Base-by-base conservation (phyloP, 495 filamentous ascomycete species). In the Hyaloscypha bicolor region DNA sequence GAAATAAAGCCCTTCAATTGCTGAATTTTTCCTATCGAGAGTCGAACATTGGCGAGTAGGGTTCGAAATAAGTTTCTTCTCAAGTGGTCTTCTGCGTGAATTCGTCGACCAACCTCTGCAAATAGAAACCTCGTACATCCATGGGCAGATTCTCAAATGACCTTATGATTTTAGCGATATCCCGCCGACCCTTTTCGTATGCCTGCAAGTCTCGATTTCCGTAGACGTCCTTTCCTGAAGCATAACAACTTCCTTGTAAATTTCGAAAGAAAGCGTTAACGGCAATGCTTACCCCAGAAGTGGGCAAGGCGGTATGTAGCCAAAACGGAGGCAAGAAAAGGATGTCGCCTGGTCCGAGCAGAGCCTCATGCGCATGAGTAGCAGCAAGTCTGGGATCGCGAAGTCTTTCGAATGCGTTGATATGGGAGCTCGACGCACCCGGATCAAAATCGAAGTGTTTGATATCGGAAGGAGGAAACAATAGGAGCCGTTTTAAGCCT, bases 261-360 rank as follows among this genome's bases (percentile, higher is more conserved):
- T 88, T 90, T 48, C 85, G 86, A 74, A 96, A 97, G 81, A 95
- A 96, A 14, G 93, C 85, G 72, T 97, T 96, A 5, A 97, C 88
- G 1, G 90, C 90, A 6, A 96, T 80, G 55, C 61, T 93, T 37
- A 86, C 70, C 6, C 84, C 81, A 16, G 83, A 85, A 1, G 81
- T 79, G 1, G 91, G 90, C 4, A 83, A 84, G 3, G 90, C 90
- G n/a, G 90, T 90, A 75, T 97, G 93, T 39, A 90, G 79, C 93
- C 93, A 96, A 29, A 94, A 77, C 1, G 93, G 85, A 2, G 93
- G 93, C 39, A 96, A 82, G 75, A 91, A 94, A 21, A 97, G 77
- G 14, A 94, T 83, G 68, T 96, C 91, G 9, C 92, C 92, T 3
- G 88, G 85, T 5, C 79, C 68, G 4, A 97, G 77, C 0, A 83